These are phyloP conservation scores for Lotus japonicus DNA, from an alignment of 306 rosid species.

Conservation along the genomic window DNA sequence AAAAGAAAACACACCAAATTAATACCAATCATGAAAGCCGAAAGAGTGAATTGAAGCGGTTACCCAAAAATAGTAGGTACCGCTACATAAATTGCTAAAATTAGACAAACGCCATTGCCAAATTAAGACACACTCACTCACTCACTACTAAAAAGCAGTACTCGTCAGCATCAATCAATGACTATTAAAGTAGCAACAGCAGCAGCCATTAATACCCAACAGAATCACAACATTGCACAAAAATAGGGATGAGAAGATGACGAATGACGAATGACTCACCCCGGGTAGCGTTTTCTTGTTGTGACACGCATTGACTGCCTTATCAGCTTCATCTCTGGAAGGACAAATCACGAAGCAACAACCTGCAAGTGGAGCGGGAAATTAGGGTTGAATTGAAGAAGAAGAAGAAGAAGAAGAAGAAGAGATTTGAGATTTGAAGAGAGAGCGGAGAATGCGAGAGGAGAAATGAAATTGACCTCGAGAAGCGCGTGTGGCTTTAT, in stretches of 20 bases:
- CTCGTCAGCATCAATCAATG: constrained; percentile 15
- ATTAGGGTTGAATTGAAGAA: constrained; percentile 31
- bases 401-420: neutral
- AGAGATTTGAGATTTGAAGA: no score
- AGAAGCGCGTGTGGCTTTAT: constrained; percentile 83
- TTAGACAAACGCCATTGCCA: constrained; percentile 18
- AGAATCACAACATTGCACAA: neutral
- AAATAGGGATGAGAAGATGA: no score
- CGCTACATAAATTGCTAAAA: constrained; percentile 4
- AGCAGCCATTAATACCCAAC: neutral
- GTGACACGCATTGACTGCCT: constrained; percentile 94
- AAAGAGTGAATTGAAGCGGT: neutral
- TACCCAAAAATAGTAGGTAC: constrained; percentile 25
- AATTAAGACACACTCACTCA: constrained; percentile 2
- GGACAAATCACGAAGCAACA: constrained; percentile 94
- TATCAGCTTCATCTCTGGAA: constrained; percentile 90
- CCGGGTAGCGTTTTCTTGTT: constrained; percentile 89
- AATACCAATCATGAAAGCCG: neutral
- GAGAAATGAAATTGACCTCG: constrained; percentile 48
- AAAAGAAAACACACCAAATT: neutral
- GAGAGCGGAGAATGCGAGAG: constrained; percentile 17
- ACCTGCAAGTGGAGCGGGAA: constrained; percentile 38
- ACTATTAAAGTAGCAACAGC: neutral
- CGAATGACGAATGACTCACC: no score
- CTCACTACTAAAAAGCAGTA: neutral